Evolutionary conservation across 2,329 filamentous ascomycete genomes (phyloP).

Genomic region (Epicoccum sorghinum): DNA sequence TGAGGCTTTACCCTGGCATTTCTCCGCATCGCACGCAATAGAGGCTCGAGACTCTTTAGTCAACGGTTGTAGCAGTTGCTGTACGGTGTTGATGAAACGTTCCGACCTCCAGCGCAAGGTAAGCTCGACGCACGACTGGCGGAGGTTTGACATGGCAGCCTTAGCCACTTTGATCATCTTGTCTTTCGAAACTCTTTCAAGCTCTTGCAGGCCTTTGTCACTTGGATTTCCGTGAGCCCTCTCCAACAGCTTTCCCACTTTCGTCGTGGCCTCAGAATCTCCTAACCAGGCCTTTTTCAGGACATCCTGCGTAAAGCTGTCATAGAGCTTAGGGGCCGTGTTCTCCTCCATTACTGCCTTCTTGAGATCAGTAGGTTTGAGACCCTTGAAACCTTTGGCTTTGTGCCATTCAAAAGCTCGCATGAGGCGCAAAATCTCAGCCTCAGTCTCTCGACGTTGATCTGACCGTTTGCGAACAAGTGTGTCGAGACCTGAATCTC

Average conservation of each 20-base stretch:
- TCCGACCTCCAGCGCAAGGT: conserved; percentile 24
- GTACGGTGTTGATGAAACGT: conserved; percentile 32
- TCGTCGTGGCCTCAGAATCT: conserved; percentile 23
- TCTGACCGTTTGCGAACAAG: conserved; percentile 23
- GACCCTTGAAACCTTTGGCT: conserved; percentile 1
- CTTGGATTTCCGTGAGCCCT: conserved; percentile 15
- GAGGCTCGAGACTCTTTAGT: too few species aligned
- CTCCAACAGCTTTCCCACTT: conserved; percentile 14
- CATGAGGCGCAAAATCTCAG: conserved; percentile 22
- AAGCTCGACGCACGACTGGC: conserved; percentile 28
- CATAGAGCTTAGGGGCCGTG: conserved; percentile 21
- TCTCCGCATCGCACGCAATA: conserved; percentile 22
- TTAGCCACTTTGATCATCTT: conserved; percentile 22
- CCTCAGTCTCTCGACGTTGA: conserved; percentile 19
- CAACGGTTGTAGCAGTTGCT: too few species aligned
- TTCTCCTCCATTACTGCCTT: conserved; percentile 12
- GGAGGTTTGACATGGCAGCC: conserved; percentile 25
- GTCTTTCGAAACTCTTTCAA: conserved; percentile 1
- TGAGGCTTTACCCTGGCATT: conserved; percentile 17
- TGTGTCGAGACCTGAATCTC: conserved; percentile 20
- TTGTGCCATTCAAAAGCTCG: conserved; percentile 25
- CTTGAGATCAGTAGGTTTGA: conserved; percentile 9
- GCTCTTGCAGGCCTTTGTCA: conserved; percentile 5
- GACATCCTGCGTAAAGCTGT: conserved; percentile 27
- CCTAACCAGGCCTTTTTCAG: conserved; percentile 26